Evolutionary conservation across 192 early-diverging fungal genomes (phyloP).

Genomic region (Mortierella alpina): DNA sequence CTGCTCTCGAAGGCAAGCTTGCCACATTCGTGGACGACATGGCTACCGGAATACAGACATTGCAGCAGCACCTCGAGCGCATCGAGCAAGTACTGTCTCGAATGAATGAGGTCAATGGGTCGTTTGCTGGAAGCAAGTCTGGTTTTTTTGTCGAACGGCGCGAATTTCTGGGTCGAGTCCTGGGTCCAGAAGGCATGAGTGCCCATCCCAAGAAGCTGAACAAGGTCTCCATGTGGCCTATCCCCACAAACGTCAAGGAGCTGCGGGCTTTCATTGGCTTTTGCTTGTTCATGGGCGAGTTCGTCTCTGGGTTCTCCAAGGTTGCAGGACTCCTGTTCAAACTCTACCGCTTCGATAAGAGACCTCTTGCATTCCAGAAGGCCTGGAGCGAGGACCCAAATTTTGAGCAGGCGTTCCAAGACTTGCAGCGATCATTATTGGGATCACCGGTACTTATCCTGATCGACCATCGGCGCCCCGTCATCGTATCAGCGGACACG

Average conservation of each 20-base stretch:
- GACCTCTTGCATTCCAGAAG: background rate
- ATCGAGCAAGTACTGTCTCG: background rate
- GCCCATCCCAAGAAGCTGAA: background rate
- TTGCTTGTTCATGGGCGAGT: background rate
- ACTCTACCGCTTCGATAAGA: conserved; percentile 5
- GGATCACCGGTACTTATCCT: too few relatives aligned
- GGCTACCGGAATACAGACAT: background rate
- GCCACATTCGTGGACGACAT: background rate
- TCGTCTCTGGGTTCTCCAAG: background rate
- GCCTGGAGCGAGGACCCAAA: too few relatives aligned
- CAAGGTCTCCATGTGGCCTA: background rate
- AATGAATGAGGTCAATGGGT: conserved; percentile 12
- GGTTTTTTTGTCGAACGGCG: conserved; percentile 8
- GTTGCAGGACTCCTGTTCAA: background rate
- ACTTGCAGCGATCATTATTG: too few relatives aligned
- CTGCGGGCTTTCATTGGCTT: conserved; percentile 7
- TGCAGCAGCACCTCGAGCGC: background rate
- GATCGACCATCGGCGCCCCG: too few relatives aligned
- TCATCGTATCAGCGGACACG: too few relatives aligned
- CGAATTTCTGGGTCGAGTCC: conserved; percentile 1
- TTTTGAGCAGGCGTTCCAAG: too few relatives aligned
- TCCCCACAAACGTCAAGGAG: background rate
- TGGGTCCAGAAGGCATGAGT: background rate
- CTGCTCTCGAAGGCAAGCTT: background rate
- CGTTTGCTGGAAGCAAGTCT: conserved; percentile 13